phyloP scores from a whole-genome alignment of 345 rosid species.

The Populus simonii region DNA sequence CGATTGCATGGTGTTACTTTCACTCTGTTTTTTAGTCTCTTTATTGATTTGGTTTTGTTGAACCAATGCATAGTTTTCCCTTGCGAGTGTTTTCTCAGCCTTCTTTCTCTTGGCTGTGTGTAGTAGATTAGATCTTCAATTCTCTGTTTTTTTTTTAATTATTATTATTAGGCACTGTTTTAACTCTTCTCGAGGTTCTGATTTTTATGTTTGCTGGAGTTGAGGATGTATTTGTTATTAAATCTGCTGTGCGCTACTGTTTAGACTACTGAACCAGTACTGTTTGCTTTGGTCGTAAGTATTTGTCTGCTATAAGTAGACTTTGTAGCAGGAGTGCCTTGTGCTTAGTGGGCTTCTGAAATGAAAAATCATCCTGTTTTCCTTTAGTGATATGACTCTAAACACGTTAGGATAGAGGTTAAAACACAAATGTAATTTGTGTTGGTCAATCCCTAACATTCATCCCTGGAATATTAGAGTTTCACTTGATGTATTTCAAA shows the following conservation, averaged over 20 bases:
- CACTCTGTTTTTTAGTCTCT: neutral
- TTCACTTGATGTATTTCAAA: neutral
- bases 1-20: neutral
- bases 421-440: neutral
- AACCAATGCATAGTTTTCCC: neutral
- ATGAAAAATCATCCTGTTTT: neutral
- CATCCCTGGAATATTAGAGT: neutral
- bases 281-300: neutral
- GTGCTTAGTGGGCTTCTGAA: neutral
- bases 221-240: neutral
- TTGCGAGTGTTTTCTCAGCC: neutral
- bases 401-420: neutral
- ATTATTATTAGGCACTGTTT: neutral
- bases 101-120: neutral
- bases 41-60: neutral
- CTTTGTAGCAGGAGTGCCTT: neutral
- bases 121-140: neutral
- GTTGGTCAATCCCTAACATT: neutral
- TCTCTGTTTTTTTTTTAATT: neutral
- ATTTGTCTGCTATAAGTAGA: no score
- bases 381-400: neutral
- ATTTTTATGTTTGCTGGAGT: neutral
- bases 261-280: neutral
- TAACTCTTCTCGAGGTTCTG: neutral
- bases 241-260: neutral